A percentile compares a stretch with the other conserved stretches of the same genome.
These are phyloP conservation scores for Ceratobasidium sp. DNA, from an alignment of 1,284 basidiomycete species.

Conservation along the genomic window DNA sequence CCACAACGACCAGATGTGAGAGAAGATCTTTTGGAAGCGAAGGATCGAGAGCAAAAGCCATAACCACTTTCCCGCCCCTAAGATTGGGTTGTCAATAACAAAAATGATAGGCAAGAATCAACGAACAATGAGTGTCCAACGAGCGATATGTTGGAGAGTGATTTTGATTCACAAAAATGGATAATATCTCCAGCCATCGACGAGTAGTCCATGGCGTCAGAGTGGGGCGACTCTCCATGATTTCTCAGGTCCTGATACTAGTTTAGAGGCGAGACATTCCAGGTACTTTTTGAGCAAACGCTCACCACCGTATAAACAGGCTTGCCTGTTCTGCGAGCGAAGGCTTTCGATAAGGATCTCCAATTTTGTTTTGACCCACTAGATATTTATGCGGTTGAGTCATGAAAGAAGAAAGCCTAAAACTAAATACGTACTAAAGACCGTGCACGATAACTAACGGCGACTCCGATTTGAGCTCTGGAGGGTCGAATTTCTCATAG, in stretches of 20 bases:
- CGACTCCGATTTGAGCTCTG: slow-evolving; percentile 25
- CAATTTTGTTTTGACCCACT: slow-evolving; percentile 88
- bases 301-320: slow-evolving; percentile 81
- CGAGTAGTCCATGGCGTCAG: slow-evolving; percentile 75
- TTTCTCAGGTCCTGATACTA: slow-evolving; percentile 80
- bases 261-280: background rate
- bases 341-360: slow-evolving; percentile 76
- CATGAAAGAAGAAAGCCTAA: background rate
- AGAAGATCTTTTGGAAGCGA: slow-evolving; percentile 65
- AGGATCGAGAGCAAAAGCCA: slow-evolving; percentile 78
- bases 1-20: slow-evolving; percentile 78
- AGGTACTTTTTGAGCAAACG: slow-evolving; percentile 8
- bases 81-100: background rate
- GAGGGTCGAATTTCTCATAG: slow-evolving; percentile 40
- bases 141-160: slow-evolving; percentile 72
- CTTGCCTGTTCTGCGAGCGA: slow-evolving; percentile 68
- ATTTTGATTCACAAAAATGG: slow-evolving; percentile 68
- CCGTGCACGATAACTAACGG: slow-evolving; percentile 77
- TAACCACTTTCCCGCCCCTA: slow-evolving; percentile 91
- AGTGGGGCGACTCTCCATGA: slow-evolving; percentile 84
- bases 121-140: slow-evolving; percentile 88
- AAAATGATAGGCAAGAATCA: background rate
- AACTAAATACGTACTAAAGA: slow-evolving; percentile 66
- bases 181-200: slow-evolving; percentile 81
- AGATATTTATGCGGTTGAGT: background rate